A percentile compares a stretch with the other conserved stretches of the same genome.
Evolutionary conservation across 108 stramenopile genomes (phyloP).

Genomic region (Conticribra guillardii): DNA sequence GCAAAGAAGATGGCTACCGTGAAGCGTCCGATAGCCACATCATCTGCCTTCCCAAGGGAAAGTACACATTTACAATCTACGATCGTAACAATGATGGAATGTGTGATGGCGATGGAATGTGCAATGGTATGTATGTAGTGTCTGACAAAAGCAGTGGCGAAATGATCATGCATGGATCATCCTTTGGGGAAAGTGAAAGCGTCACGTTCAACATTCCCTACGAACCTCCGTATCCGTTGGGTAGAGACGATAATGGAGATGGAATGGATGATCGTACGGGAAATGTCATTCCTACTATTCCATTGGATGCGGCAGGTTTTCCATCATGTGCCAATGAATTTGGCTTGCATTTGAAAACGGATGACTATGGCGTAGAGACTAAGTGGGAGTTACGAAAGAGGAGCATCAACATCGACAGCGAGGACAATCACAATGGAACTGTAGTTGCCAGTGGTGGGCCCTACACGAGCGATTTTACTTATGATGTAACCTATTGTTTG

Average conservation of each 20-base stretch:
- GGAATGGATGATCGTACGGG: slow-evolving; percentile 45
- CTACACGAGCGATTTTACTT: slow-evolving; percentile 26
- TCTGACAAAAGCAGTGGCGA: slow-evolving; percentile 38
- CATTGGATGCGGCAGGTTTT: slow-evolving; percentile 10
- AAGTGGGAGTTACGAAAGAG: slow-evolving; percentile 40
- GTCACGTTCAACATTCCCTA: slow-evolving; percentile 36
- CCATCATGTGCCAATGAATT: slow-evolving; percentile 36
- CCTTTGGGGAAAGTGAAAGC: slow-evolving; percentile 31
- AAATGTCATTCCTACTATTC: slow-evolving; percentile 36
- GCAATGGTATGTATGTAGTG: slow-evolving; percentile 36
- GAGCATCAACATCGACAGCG: slow-evolving; percentile 1
- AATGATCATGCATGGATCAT: slow-evolving; percentile 31
- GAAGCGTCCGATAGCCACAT: slow-evolving; percentile 35
- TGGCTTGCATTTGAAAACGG: slow-evolving; percentile 40
- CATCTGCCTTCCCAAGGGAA: slow-evolving; percentile 33
- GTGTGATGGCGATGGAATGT: slow-evolving; percentile 28
- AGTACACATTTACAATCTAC: slow-evolving; percentile 45
- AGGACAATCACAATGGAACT: slow-evolving; percentile 28
- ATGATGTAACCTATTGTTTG: slow-evolving; percentile 41
- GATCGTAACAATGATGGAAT: too few relatives aligned
- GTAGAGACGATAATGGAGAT: slow-evolving; percentile 33
- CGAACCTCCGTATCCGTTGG: slow-evolving; percentile 10
- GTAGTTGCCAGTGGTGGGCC: slow-evolving; percentile 41
- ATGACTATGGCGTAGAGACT: slow-evolving; percentile 54
- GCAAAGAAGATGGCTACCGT: slow-evolving; percentile 26